phyloP scores from a whole-genome alignment of 163 green algal genomes.

The Chloromonas sp. region DNA sequence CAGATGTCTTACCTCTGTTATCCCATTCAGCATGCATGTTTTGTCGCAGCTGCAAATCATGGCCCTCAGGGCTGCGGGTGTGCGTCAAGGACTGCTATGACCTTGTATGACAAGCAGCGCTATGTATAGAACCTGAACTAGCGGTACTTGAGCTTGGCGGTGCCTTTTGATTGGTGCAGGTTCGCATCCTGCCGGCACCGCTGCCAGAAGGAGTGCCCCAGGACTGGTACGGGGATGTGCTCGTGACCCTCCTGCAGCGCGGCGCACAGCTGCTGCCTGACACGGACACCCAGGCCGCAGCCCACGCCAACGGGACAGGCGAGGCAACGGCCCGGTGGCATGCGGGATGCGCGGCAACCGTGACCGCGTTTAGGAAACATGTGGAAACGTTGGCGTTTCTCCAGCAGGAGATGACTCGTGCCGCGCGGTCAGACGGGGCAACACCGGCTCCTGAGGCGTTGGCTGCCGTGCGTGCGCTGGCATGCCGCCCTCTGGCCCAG shows the following conservation, averaged over 20 bases:
- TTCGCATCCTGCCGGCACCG: background rate
- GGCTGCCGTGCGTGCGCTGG: background rate
- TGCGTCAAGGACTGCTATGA: too few relatives aligned
- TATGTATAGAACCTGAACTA: too few relatives aligned
- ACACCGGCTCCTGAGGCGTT: background rate
- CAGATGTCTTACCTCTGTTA: too few relatives aligned
- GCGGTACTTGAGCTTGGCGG: too few relatives aligned
- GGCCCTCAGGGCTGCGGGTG: too few relatives aligned
- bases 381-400: background rate
- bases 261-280: background rate
- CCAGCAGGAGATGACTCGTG: background rate
- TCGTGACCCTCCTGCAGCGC: background rate
- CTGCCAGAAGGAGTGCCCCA: background rate
- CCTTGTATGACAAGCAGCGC: too few relatives aligned
- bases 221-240: background rate
- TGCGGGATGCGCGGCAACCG: too few relatives aligned
- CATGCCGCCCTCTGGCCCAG: background rate
- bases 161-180: background rate
- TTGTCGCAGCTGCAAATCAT: too few relatives aligned
- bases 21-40: too few relatives aligned
- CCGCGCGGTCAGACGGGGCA: too few relatives aligned
- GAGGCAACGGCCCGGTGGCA: background rate
- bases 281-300: background rate
- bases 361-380: background rate
- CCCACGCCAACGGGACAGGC: background rate